phyloP scores from a whole-genome alignment of 495 filamentous ascomycete genomes.

The Beverwykella pulmonaria region DNA sequence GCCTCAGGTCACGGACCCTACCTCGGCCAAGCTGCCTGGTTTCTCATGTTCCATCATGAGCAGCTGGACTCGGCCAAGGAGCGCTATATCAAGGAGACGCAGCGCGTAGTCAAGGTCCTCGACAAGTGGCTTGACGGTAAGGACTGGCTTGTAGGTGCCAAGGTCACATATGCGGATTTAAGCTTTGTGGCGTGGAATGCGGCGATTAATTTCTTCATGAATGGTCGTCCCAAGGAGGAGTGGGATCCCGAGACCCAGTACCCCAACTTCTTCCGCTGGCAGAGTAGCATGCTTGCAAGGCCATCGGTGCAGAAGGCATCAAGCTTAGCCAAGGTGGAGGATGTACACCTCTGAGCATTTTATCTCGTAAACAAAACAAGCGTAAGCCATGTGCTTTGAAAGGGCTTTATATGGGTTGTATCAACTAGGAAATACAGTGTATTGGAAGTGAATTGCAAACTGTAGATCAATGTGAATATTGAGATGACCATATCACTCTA shows the following conservation, averaged over 20 bases:
- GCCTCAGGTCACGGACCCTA: constrained; percentile 49
- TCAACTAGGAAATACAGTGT: no score
- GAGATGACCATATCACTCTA: no score
- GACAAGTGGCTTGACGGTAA: constrained; percentile 43
- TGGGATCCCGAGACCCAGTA: constrained; percentile 41
- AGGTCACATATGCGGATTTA: constrained; percentile 54
- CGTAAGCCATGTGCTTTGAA: no score
- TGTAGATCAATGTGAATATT: no score
- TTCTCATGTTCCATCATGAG: constrained; percentile 51
- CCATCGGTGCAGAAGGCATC: constrained; percentile 27
- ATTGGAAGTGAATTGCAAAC: no score
- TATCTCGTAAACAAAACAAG: no score
- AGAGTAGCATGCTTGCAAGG: constrained; percentile 19
- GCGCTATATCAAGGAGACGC: constrained; percentile 53
- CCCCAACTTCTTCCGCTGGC: constrained; percentile 28
- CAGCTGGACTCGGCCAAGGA: constrained; percentile 51
- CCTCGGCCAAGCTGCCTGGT: constrained; percentile 50
- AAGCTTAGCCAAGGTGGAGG: constrained; percentile 22
- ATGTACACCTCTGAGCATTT: constrained; percentile 3
- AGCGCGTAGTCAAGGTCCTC: constrained; percentile 53
- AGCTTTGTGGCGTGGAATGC: constrained; percentile 51
- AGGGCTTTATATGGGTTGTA: no score
- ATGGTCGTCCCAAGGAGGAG: constrained; percentile 41
- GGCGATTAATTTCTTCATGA: constrained; percentile 35
- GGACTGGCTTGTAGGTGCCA: constrained; percentile 56